Evolutionary conservation across 345 rosid genomes (phyloP), one percentile per base, ranked within the genome.

Genomic region (Camelina sativa): DNA sequence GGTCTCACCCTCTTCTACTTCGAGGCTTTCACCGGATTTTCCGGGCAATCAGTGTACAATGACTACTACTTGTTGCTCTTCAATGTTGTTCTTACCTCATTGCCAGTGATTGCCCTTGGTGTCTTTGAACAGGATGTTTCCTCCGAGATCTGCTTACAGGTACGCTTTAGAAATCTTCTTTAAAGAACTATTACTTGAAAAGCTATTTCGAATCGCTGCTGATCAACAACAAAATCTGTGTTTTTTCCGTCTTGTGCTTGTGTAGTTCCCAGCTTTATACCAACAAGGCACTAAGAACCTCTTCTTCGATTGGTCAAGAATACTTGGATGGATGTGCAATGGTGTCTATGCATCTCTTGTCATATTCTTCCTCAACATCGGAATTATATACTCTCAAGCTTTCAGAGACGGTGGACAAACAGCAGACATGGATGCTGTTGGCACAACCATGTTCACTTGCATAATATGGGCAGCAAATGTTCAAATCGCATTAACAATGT

Each of bases 1-100:
- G 99, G 99, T 75, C 92, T 92, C 71, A 91, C 99, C 53, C 85
- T 94, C 75, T 94, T 94, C 87, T 94, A 91, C 89, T 94, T 90
- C 1, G 99, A 95, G 87, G 96, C 91, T 44, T 89, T 89, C 73
- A 83, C 99, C 1, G 91, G 89, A 28, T 95, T 95, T 65, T 95
- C 99, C 0, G 99, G 97, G 46, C 98, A 95, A 60, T 89, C 99
- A 48, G 82, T 92, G 40, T 95, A 95, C 48, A 89, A 92, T 43
- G 99, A 95, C 79, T 95, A 90, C 88, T 92, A 87, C 84, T 85
- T 92, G 81, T 73, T 90, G 73, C 79, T 89, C 83, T 95, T 91
- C 85, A 95, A 95, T 37, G 98, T 92, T 65, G 77, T 95, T 41
- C 96, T 92, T 61, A 95, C 99, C 64, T 91, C 98, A 20, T 75